These are phyloP conservation scores for Saksenaea vasiformis DNA, from an alignment of 371 early-diverging fungal species.

Conservation along the genomic window DNA sequence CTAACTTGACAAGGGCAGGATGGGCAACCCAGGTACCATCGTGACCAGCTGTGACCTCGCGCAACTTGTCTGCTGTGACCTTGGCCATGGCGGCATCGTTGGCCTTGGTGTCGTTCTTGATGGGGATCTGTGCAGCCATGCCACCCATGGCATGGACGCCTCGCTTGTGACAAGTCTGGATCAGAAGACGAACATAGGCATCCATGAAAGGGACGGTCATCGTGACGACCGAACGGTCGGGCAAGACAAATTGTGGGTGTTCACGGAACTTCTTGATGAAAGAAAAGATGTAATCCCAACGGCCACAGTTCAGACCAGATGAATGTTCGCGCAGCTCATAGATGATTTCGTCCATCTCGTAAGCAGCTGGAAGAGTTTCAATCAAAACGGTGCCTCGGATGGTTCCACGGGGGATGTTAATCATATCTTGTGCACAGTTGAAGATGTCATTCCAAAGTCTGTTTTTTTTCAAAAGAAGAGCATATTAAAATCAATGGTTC, in stretches of 20 bases:
- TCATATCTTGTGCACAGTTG: constrained; percentile 89
- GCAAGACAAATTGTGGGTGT: constrained; percentile 82
- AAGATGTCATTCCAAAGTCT: constrained; percentile 97
- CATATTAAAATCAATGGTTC: background rate
- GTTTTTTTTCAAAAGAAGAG: constrained; percentile 3
- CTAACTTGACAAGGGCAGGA: constrained; percentile 88
- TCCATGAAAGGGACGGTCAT: constrained; percentile 98
- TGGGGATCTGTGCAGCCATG: constrained; percentile 98
- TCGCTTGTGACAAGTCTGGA: constrained; percentile 96
- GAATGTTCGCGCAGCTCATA: constrained; percentile 96
- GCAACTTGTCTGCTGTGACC: constrained; percentile 90
- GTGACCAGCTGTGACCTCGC: constrained; percentile 94
- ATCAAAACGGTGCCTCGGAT: constrained; percentile 96
- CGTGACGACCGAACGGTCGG: constrained; percentile 86
- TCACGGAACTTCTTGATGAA: constrained; percentile 94
- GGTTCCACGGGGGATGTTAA: constrained; percentile 90
- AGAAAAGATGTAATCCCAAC: constrained; percentile 98
- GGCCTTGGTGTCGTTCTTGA: constrained; percentile 85
- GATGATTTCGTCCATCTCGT: constrained; percentile 98
- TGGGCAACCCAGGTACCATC: constrained; percentile 89
- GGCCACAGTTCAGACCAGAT: constrained; percentile 95
- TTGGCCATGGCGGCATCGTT: constrained; percentile 92
- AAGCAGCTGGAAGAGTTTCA: constrained; percentile 95
- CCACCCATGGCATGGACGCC: constrained; percentile 99
- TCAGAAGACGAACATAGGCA: constrained; percentile 86